Percentiles rank a stretch among this genome's conserved stretches.
Evolutionary conservation across 371 early-diverging fungal species (phyloP).

Genomic region (Batkoa obscura): DNA sequence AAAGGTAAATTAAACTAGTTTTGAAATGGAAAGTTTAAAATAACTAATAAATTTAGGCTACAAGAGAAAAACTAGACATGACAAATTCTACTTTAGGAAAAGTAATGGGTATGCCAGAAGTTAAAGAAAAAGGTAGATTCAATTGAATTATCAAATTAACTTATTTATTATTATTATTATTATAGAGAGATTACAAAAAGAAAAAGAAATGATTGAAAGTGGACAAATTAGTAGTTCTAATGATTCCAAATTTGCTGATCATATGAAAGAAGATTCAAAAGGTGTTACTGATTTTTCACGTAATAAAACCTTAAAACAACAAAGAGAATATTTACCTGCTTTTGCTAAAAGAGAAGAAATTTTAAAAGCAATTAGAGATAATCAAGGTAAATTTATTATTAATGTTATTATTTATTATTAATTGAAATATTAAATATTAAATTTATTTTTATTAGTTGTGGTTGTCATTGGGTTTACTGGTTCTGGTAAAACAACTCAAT

Average conservation of each 20-base stretch:
- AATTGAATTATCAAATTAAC: no score
- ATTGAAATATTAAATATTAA: not conserved
- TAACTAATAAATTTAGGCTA: slow-evolving; percentile 14
- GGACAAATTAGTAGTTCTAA: slow-evolving; percentile 16
- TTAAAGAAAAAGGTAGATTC: slow-evolving; percentile 15
- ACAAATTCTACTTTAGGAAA: slow-evolving; percentile 86
- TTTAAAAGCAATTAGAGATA: slow-evolving; percentile 72
- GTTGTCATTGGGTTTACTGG: slow-evolving; percentile 98
- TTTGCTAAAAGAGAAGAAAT: slow-evolving; percentile 87
- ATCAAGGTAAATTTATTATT: slow-evolving; percentile 52
- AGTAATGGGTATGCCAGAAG: slow-evolving; percentile 70
- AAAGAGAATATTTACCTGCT: slow-evolving; percentile 81
- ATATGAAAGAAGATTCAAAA: slow-evolving; percentile 41
- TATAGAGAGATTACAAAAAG: slow-evolving; percentile 11
- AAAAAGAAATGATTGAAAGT: slow-evolving; percentile 11
- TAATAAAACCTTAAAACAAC: slow-evolving; percentile 68
- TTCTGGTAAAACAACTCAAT: slow-evolving; percentile 96
- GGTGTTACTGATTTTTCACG: slow-evolving; percentile 62
- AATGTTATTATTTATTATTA: no score
- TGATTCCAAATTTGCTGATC: slow-evolving; percentile 61
- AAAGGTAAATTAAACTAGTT: slow-evolving; percentile 17
- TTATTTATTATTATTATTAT: not conserved
- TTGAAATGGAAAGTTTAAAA: not conserved
- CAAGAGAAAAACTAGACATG: slow-evolving; percentile 56
- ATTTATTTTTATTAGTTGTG: slow-evolving; percentile 24